Conservation (phyloP, 345 rosid species). For the Lepidium africanum region DNA sequence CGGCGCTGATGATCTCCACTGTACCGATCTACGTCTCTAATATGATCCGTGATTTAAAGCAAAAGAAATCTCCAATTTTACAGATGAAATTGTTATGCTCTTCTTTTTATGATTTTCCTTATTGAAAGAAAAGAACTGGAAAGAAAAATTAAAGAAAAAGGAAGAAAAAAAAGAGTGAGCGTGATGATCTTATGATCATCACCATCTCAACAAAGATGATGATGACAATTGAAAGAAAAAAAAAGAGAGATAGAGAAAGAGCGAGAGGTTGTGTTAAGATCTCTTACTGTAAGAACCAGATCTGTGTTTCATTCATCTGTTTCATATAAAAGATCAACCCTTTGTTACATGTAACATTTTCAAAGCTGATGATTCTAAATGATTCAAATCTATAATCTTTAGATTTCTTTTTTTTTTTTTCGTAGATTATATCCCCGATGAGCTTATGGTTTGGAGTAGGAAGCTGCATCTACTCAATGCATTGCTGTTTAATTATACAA, state of each 20-base stretch:
- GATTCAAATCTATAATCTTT: not conserved
- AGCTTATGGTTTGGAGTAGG: constrained; percentile 7
- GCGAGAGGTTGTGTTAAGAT: constrained; percentile 19
- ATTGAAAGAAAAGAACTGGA: constrained; percentile 20
- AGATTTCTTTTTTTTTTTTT: not conserved
- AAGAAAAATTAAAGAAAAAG: not conserved
- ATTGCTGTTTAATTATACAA: not conserved
- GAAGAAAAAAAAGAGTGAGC: not conserved
- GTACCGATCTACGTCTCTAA: constrained; percentile 81
- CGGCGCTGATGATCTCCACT: constrained; percentile 58
- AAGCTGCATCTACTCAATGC: constrained; percentile 6
- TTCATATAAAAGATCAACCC: constrained; percentile 19
- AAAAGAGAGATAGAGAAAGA: not conserved
- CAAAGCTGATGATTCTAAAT: constrained; percentile 18
- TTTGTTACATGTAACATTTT: constrained; percentile 28
- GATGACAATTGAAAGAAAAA: constrained; percentile 9
- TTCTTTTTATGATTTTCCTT: constrained; percentile 17
- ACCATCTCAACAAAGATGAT: not conserved
- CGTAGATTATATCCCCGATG: not conserved
- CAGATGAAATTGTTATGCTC: constrained; percentile 2
- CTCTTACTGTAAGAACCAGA: constrained; percentile 30
- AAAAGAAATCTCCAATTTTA: not conserved
- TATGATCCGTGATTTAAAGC: constrained; percentile 9
- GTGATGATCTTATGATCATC: constrained; percentile 4
- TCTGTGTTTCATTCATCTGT: constrained; percentile 21